A percentile compares a stretch with the other conserved stretches of the same genome.
These are phyloP conservation scores for Pinus taeda DNA, from an alignment of 75 land plant genomes.

Conservation along the genomic window DNA sequence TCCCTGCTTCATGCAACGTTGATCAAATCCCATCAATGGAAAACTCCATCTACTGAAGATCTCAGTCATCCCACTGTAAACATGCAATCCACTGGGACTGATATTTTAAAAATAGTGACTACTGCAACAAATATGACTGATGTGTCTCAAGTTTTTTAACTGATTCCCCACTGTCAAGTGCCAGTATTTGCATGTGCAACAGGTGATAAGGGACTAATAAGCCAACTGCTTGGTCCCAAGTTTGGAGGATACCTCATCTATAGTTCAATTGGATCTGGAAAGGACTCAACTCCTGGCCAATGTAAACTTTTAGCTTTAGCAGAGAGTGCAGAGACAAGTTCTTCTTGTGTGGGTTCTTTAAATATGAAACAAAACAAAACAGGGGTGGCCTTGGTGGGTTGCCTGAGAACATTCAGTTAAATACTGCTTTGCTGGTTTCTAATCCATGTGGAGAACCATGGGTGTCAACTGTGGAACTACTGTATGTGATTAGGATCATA, in stretches of 20 bases:
- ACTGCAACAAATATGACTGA: slow-evolving; percentile 44
- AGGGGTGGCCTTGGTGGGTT: no score
- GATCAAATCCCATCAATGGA: slow-evolving; percentile 30
- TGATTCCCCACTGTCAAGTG: slow-evolving; percentile 37
- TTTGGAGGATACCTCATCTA: slow-evolving; percentile 60
- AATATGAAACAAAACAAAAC: no score
- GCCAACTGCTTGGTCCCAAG: slow-evolving; percentile 51
- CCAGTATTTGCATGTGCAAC: slow-evolving; percentile 46
- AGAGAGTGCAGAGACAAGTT: no score
- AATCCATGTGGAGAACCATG: no score
- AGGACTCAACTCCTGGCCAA: slow-evolving; percentile 51
- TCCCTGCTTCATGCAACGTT: no score
- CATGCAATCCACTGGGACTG: slow-evolving; percentile 48
- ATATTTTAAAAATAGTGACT: slow-evolving; percentile 40
- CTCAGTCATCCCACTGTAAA: slow-evolving; percentile 20
- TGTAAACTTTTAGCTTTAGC: no score
- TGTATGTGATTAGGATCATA: no score
- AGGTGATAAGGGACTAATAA: slow-evolving; percentile 61
- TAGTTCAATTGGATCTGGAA: slow-evolving; percentile 36
- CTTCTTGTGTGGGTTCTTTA: no score
- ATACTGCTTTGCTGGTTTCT: no score
- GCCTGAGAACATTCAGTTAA: no score
- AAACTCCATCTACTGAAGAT: slow-evolving; percentile 43
- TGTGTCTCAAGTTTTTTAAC: slow-evolving; percentile 27
- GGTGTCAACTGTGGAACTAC: no score